A percentile compares a stretch with the other conserved stretches of the same genome.
These are phyloP conservation scores for Phylloporus arenicola DNA, from an alignment of 768 basidiomycete genomes.

Conservation along the genomic window DNA sequence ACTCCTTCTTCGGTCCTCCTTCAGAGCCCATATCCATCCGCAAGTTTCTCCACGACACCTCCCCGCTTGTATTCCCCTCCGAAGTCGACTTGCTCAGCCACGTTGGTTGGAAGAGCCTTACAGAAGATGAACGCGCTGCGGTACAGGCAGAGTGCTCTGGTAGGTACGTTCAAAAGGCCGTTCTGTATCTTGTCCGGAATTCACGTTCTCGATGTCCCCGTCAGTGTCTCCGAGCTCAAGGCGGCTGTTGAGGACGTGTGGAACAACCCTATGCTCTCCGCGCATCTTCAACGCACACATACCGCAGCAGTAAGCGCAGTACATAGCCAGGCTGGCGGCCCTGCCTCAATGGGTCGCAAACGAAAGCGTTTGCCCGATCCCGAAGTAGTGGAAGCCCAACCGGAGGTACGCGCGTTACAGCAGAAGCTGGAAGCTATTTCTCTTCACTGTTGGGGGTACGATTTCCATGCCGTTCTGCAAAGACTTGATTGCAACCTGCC, in stretches of 20 bases:
- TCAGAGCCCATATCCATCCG: slow-evolving; percentile 49
- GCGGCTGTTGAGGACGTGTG: slow-evolving; percentile 42
- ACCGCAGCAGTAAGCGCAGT: slow-evolving; percentile 39
- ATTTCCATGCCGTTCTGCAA: background rate
- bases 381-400: slow-evolving; percentile 28
- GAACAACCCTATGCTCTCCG: slow-evolving; percentile 52
- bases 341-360: slow-evolving; percentile 25
- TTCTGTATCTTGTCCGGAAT: background rate
- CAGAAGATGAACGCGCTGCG: slow-evolving; percentile 24
- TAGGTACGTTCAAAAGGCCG: slow-evolving; percentile 27
- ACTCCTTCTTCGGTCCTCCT: slow-evolving; percentile 60
- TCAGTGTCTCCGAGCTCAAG: slow-evolving; percentile 51
- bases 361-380: slow-evolving; percentile 31
- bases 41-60: slow-evolving; percentile 38
- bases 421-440: slow-evolving; percentile 45
- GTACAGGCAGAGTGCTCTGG: slow-evolving; percentile 38
- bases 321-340: slow-evolving; percentile 31
- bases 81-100: slow-evolving; percentile 10
- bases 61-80: slow-evolving; percentile 9
- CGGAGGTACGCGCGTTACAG: slow-evolving; percentile 47
- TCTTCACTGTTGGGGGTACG: slow-evolving; percentile 62
- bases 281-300: slow-evolving; percentile 50
- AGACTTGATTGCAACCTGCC: slow-evolving; percentile 1
- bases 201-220: background rate
- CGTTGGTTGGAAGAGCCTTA: slow-evolving; percentile 20